Evolutionary conservation across 345 rosid species (phyloP).

Genomic region (Hibiscus syriacus): DNA sequence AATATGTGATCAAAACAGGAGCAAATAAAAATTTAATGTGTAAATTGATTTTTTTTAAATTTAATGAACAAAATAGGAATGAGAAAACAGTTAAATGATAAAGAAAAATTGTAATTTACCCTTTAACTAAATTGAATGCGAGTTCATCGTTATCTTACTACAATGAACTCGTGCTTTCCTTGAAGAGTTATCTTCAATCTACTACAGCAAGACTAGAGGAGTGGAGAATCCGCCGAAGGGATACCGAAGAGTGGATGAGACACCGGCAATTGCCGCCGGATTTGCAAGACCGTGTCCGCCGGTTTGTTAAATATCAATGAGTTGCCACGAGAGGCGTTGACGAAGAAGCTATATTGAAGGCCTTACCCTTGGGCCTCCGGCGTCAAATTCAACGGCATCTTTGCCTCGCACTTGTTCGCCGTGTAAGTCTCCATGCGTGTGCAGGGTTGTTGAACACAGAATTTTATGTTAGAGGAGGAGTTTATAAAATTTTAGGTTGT

Average conservation of each 20-base stretch:
- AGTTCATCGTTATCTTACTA: not conserved
- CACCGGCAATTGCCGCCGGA: conserved; percentile 78
- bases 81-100: no score
- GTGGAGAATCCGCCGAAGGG: conserved; percentile 80
- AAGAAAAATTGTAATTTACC: no score
- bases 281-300: conserved; percentile 71
- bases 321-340: conserved; percentile 75
- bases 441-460: no score
- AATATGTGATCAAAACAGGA: no score
- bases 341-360: conserved; percentile 63
- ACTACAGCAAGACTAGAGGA: conserved; percentile 74
- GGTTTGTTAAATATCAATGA: conserved; percentile 80
- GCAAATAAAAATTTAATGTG: no score
- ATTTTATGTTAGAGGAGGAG: no score
- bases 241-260: conserved; percentile 96
- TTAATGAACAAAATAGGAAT: no score
- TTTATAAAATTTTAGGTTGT: no score
- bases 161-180: not conserved
- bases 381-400: conserved; percentile 76
- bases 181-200: conserved; percentile 78
- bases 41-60: no score
- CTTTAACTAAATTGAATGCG: not conserved
- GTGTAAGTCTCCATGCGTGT: conserved; percentile 57
- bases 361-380: conserved; percentile 69
- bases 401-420: conserved; percentile 79